A percentile compares a stretch with the other conserved stretches of the same genome.
phyloP scores from a whole-genome alignment of 1,284 basidiomycete genomes.

The Austropuccinia psidii region DNA sequence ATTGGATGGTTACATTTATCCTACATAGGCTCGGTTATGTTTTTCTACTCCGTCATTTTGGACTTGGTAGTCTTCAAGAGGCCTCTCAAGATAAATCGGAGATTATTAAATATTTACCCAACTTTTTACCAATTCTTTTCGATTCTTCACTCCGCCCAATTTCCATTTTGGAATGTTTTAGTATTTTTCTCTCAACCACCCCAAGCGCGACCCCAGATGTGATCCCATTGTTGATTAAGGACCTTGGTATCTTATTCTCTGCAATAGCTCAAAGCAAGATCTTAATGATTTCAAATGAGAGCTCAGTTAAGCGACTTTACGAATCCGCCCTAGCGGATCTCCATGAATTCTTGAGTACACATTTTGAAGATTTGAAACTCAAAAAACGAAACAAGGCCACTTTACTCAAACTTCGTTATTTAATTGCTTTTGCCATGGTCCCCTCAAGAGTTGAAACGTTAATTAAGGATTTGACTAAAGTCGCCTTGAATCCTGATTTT shows the following conservation, averaged over 20 bases:
- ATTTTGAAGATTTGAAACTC: no score
- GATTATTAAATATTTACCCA: neutral
- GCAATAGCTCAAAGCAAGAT: no score
- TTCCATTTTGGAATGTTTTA: neutral
- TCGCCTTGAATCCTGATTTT: no score
- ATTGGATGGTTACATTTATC: neutral
- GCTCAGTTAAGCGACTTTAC: no score
- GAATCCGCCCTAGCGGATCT: no score
- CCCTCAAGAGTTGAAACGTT: no score
- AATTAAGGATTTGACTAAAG: no score
- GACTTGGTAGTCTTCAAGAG: neutral
- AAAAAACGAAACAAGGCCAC: no score
- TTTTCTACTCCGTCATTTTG: neutral
- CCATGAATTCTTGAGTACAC: no score
- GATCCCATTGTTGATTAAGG: neutral
- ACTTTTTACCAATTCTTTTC: conserved; percentile 2
- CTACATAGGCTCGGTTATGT: conserved; percentile 10
- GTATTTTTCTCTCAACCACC: neutral
- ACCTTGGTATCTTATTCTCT: neutral
- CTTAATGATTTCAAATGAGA: no score
- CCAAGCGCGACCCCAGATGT: neutral
- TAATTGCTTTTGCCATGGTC: no score
- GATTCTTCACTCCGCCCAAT: neutral
- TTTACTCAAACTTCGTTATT: no score
- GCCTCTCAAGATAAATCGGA: neutral